Percentiles rank a stretch among this genome's conserved stretches.
Conservation (phyloP, 2,329 filamentous ascomycete genomes). For the Ceratocystis alfenasii region DNA sequence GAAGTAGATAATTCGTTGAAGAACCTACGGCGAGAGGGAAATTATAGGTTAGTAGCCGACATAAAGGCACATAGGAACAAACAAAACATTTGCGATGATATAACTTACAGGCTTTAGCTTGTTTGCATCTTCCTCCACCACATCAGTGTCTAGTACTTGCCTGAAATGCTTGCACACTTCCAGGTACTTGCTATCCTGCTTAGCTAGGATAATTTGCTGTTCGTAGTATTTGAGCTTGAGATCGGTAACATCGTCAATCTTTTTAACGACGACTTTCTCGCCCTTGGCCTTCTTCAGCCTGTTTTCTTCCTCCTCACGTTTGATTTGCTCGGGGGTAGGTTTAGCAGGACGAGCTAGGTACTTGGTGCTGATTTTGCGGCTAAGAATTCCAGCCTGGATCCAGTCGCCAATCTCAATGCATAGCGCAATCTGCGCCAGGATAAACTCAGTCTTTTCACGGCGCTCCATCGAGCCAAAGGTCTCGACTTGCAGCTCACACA, state of each 20-base stretch:
- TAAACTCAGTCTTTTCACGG: constrained; percentile 97
- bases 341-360: constrained; percentile 85
- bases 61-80: too few species aligned
- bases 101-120: constrained; percentile 69
- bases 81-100: neutral
- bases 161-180: constrained; percentile 97
- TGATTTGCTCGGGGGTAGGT: constrained; percentile 78
- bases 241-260: constrained; percentile 84
- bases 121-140: constrained; percentile 76
- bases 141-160: constrained; percentile 90
- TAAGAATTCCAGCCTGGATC: constrained; percentile 88
- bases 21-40: constrained; percentile 42
- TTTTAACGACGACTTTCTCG: constrained; percentile 65
- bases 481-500: constrained; percentile 96
- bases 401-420: constrained; percentile 95
- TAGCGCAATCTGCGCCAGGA: constrained; percentile 82
- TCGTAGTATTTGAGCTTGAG: constrained; percentile 94
- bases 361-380: constrained; percentile 90
- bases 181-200: constrained; percentile 94
- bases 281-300: constrained; percentile 74
- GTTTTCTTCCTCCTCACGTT: constrained; percentile 78
- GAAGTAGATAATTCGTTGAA: constrained; percentile 95
- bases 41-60: constrained; percentile 22
- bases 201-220: constrained; percentile 88
- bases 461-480: constrained; percentile 97